phyloP scores from a whole-genome alignment of 2,329 filamentous ascomycete species.

The Cercospora sp. region DNA sequence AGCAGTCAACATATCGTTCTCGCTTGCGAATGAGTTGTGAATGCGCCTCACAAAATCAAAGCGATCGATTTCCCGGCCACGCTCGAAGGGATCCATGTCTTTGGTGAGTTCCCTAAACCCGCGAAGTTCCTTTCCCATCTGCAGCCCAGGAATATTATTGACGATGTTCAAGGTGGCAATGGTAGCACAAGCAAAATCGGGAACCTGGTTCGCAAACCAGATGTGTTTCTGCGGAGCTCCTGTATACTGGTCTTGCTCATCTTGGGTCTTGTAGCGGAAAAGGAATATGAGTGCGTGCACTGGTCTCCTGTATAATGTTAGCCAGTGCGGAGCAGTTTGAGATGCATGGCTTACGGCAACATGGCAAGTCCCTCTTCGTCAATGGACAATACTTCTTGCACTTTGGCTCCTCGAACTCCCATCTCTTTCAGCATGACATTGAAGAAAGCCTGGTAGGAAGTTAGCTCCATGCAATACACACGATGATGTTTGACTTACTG shows the following conservation, averaged over 20 bases:
- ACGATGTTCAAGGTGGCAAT: constrained; percentile 89
- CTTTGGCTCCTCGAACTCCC: constrained; percentile 70
- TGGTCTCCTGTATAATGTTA: constrained; percentile 59
- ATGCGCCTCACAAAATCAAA: constrained; percentile 75
- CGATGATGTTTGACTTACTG: constrained; percentile 54
- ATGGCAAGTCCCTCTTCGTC: constrained; percentile 65
- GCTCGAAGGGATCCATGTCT: constrained; percentile 67
- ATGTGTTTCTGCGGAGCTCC: constrained; percentile 59
- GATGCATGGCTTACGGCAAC: constrained; percentile 49
- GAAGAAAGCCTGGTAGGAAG: constrained; percentile 67
- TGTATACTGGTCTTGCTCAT: constrained; percentile 52
- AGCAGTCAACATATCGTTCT: constrained; percentile 72
- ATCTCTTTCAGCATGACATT: constrained; percentile 79
- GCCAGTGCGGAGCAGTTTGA: not conserved
- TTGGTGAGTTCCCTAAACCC: constrained; percentile 73
- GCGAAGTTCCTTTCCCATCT: constrained; percentile 69
- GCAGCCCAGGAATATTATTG: constrained; percentile 72
- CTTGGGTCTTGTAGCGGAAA: constrained; percentile 62
- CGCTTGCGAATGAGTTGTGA: constrained; percentile 86
- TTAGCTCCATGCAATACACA: not conserved
- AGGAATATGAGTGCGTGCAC: constrained; percentile 87
- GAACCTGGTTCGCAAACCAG: constrained; percentile 96
- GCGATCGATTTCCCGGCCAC: constrained; percentile 73
- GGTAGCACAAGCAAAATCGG: constrained; percentile 85
- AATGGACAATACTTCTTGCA: constrained; percentile 74